phyloP scores from a whole-genome alignment of 208 protist genomes.

The Acanthamoeba royreba region DNA sequence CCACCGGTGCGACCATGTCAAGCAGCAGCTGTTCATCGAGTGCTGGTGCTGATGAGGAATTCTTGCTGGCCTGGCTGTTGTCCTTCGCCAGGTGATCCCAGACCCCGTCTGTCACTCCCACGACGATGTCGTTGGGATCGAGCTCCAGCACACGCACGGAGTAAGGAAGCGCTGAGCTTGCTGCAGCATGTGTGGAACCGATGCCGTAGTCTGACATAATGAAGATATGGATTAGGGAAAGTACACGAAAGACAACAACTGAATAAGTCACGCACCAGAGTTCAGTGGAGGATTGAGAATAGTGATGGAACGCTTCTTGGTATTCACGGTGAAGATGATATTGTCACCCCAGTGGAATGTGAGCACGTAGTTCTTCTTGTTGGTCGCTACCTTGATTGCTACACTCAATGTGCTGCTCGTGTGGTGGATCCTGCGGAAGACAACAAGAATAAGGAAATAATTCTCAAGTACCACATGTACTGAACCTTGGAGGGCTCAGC shows the following conservation, averaged over 20 bases:
- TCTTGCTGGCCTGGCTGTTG: not conserved
- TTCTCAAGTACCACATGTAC: not conserved
- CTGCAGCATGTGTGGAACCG: not conserved
- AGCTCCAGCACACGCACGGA: not conserved
- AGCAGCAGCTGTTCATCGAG: not conserved
- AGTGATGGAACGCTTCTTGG: not conserved
- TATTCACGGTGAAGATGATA: not conserved
- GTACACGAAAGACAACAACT: not conserved
- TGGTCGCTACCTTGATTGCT: not conserved
- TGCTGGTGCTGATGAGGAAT: not conserved
- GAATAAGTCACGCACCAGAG: not conserved
- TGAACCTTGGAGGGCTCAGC: not conserved
- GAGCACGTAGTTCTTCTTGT: not conserved
- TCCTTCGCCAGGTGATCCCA: not conserved
- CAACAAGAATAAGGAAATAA: too few relatives aligned
- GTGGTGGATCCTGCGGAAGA: not conserved
- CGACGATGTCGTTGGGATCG: not conserved
- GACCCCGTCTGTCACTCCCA: not conserved
- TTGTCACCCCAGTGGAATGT: not conserved
- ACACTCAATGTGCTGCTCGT: not conserved
- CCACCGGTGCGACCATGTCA: not conserved
- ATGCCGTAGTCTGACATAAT: not conserved
- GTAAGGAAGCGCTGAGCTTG: not conserved
- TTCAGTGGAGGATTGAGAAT: not conserved
- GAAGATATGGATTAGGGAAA: not conserved